Evolutionary conservation across 2,329 filamentous ascomycete genomes (phyloP).

Genomic region (Cladobotryum protrusum): DNA sequence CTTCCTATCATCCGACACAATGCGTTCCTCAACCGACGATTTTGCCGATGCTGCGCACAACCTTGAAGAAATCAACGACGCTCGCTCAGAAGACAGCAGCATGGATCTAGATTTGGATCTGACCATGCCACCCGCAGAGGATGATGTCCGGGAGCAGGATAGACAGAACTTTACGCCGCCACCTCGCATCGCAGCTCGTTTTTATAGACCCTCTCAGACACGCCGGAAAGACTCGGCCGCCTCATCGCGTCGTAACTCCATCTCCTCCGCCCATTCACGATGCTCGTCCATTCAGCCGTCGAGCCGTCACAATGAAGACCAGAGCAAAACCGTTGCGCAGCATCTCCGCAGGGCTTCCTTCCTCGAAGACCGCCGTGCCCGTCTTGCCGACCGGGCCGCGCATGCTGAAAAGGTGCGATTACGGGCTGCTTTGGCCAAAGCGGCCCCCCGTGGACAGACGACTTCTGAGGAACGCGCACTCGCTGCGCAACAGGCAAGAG

Average conservation of each 20-base stretch:
- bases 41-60: slow-evolving; percentile 37
- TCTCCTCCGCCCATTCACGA: slow-evolving; percentile 68
- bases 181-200: slow-evolving; percentile 70
- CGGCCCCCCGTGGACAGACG: slow-evolving; percentile 56
- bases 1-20: slow-evolving; percentile 20
- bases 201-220: slow-evolving; percentile 61
- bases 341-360: slow-evolving; percentile 75
- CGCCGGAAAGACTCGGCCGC: slow-evolving; percentile 70
- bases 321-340: slow-evolving; percentile 73
- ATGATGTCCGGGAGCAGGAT: slow-evolving; percentile 31
- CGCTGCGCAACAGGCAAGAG: slow-evolving; percentile 69
- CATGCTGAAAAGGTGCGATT: slow-evolving; percentile 79
- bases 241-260: slow-evolving; percentile 72
- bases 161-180: slow-evolving; percentile 53
- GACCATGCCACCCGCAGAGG: slow-evolving; percentile 32
- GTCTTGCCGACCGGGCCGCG: slow-evolving; percentile 71
- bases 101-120: slow-evolving; percentile 31
- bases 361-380: slow-evolving; percentile 71
- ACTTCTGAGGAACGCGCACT: slow-evolving; percentile 70
- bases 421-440: slow-evolving; percentile 67
- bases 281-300: slow-evolving; percentile 53
- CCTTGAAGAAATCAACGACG: slow-evolving; percentile 26
- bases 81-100: slow-evolving; percentile 23
- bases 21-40: slow-evolving; percentile 38
- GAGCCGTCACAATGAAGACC: slow-evolving; percentile 43